phyloP scores from a whole-genome alignment of 2,329 filamentous ascomycete species.

The Alternaria postmessia region DNA sequence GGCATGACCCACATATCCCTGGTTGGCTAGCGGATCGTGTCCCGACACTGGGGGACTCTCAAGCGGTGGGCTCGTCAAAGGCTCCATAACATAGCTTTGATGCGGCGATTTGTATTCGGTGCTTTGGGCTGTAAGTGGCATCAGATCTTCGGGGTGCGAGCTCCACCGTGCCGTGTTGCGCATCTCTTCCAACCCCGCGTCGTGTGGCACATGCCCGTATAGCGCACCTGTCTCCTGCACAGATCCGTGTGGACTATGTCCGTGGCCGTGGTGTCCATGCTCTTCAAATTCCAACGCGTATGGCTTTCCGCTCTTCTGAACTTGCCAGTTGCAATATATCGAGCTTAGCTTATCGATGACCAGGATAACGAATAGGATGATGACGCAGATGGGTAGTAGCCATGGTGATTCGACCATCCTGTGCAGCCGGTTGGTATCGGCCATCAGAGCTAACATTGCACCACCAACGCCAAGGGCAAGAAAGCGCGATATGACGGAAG shows the following conservation, averaged over 20 bases:
- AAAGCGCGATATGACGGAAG: constrained; percentile 45
- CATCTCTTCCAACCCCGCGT: constrained; percentile 1
- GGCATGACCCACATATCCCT: constrained; percentile 5
- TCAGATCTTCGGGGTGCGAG: constrained; percentile 11
- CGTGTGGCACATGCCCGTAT: constrained; percentile 3
- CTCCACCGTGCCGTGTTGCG: constrained; percentile 15
- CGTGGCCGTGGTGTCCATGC: constrained; percentile 31
- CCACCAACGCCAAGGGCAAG: constrained; percentile 37
- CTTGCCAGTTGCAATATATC: constrained; percentile 39
- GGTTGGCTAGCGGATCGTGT: constrained; percentile 14
- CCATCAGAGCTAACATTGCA: constrained; percentile 41
- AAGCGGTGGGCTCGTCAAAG: constrained; percentile 29
- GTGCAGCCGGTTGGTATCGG: constrained; percentile 31
- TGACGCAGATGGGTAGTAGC: constrained; percentile 47
- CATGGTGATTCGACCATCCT: constrained; percentile 41
- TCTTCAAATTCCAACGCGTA: constrained; percentile 44
- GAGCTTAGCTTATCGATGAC: constrained; percentile 43
- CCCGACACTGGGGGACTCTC: constrained; percentile 15
- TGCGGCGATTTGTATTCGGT: constrained; percentile 28
- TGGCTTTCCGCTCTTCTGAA: constrained; percentile 41
- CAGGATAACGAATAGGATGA: constrained; percentile 47
- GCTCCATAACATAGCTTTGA: constrained; percentile 26
- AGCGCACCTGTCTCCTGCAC: constrained; percentile 12
- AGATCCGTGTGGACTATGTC: constrained; percentile 28
- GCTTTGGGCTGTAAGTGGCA: constrained; percentile 13